Evolutionary conservation across 1,284 basidiomycete genomes (phyloP).

Genomic region (Calocybe gambosa): DNA sequence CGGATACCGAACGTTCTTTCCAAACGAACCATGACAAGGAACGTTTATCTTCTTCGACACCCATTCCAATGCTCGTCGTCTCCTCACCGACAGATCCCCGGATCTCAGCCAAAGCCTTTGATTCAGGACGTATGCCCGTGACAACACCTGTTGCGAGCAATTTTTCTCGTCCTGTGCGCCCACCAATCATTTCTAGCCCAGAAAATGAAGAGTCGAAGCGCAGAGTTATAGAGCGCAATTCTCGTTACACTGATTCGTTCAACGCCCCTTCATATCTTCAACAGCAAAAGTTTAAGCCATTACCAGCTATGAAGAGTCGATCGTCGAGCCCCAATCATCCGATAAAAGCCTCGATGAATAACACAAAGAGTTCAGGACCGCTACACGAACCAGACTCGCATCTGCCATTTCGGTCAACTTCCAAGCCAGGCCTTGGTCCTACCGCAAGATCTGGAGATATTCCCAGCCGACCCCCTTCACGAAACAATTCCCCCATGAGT

Average conservation of each 20-base stretch:
- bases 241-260: slow-evolving; percentile 25
- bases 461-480: slow-evolving; percentile 18
- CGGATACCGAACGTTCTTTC: background rate
- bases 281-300: background rate
- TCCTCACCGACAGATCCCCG: slow-evolving; percentile 29
- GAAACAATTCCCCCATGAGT: slow-evolving; percentile 39
- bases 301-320: background rate
- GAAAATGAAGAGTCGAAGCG: slow-evolving; percentile 49
- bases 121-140: slow-evolving; percentile 27
- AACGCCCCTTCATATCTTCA: background rate
- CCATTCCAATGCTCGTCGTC: slow-evolving; percentile 40
- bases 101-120: slow-evolving; percentile 8
- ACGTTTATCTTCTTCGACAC: slow-evolving; percentile 3
- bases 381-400: background rate
- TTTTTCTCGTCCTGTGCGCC: slow-evolving; percentile 49
- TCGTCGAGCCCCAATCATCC: slow-evolving; percentile 1
- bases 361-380: slow-evolving; percentile 4
- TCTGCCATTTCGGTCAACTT: background rate
- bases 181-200: slow-evolving; percentile 31
- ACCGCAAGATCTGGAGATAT: background rate
- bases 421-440: slow-evolving; percentile 5
- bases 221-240: slow-evolving; percentile 55
- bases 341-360: background rate
- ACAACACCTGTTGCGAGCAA: slow-evolving; percentile 37
- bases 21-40: slow-evolving; percentile 2